A percentile compares a stretch with the other conserved stretches of the same genome.
phyloP scores from a whole-genome alignment of 2,329 filamentous ascomycete species.

The Coniella lustricola region DNA sequence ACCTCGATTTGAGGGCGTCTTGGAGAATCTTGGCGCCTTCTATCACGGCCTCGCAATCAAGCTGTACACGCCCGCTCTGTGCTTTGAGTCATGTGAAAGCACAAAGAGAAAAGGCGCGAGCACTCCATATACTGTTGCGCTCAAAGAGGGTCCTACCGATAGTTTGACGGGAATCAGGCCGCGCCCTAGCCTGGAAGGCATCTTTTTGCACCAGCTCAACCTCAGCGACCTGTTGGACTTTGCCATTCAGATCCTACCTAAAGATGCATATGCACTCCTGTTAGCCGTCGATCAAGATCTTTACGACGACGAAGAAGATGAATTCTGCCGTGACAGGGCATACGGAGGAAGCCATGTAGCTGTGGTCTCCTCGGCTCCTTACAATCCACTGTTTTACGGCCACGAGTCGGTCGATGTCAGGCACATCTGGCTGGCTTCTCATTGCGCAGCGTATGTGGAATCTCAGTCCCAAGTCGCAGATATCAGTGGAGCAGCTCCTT shows the following conservation, averaged over 20 bases:
- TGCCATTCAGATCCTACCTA: slow-evolving; percentile 44
- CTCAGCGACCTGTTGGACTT: slow-evolving; percentile 55
- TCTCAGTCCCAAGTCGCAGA: slow-evolving; percentile 27
- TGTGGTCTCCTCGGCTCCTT: slow-evolving; percentile 55
- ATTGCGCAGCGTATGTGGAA: slow-evolving; percentile 48
- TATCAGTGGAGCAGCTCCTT: no score
- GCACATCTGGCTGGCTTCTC: slow-evolving; percentile 59
- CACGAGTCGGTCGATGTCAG: slow-evolving; percentile 30
- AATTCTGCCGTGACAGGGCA: slow-evolving; percentile 60
- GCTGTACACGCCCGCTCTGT: slow-evolving; percentile 30
- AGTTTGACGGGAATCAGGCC: slow-evolving; percentile 39
- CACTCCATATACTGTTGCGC: slow-evolving; percentile 34
- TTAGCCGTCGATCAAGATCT: slow-evolving; percentile 55
- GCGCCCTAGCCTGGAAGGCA: slow-evolving; percentile 38
- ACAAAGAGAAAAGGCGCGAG: slow-evolving; percentile 14
- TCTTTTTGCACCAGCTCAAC: slow-evolving; percentile 47
- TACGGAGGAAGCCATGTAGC: slow-evolving; percentile 58
- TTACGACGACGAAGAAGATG: slow-evolving; percentile 58
- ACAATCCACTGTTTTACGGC: slow-evolving; percentile 45
- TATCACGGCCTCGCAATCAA: slow-evolving; percentile 50
- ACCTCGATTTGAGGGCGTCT: slow-evolving; percentile 25
- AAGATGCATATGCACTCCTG: slow-evolving; percentile 51
- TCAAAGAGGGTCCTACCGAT: slow-evolving; percentile 28
- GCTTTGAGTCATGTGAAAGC: slow-evolving; percentile 43
- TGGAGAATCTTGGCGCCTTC: slow-evolving; percentile 34